These are phyloP conservation scores for Leccinum truebloodii DNA, from an alignment of 768 basidiomycete genomes.

Conservation along the genomic window DNA sequence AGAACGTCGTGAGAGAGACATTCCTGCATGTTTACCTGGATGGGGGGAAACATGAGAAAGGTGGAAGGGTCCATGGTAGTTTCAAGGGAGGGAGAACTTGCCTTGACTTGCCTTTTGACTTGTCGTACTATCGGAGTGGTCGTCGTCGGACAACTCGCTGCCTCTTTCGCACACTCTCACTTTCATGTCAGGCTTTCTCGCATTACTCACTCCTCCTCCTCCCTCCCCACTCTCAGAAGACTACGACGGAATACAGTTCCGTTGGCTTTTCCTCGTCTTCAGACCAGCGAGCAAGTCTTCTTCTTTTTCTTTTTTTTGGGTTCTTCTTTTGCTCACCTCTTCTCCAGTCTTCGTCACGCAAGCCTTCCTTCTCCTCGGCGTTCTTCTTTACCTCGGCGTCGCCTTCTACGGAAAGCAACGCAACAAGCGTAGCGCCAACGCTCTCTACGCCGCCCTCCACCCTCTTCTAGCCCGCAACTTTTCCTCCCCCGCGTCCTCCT, in stretches of 20 bases:
- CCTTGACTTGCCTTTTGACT: slow-evolving; percentile 19
- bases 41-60: slow-evolving; percentile 20
- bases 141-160: slow-evolving; percentile 3
- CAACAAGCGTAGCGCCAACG: slow-evolving; percentile 62
- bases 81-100: slow-evolving; percentile 1
- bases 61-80: slow-evolving; percentile 29
- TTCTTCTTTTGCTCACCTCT: background rate
- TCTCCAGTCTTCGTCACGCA: slow-evolving; percentile 66
- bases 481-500: slow-evolving; percentile 56
- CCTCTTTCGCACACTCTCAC: background rate
- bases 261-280: slow-evolving; percentile 77
- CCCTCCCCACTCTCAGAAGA: slow-evolving; percentile 35
- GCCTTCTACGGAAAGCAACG: slow-evolving; percentile 59
- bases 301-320: background rate
- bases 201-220: slow-evolving; percentile 14
- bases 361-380: slow-evolving; percentile 48
- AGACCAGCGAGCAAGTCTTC: slow-evolving; percentile 65
- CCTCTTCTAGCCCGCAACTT: slow-evolving; percentile 71
- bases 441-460: slow-evolving; percentile 64
- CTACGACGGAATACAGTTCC: slow-evolving; percentile 75
- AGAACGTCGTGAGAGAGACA: slow-evolving; percentile 7
- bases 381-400: slow-evolving; percentile 58
- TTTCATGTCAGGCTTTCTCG: slow-evolving; percentile 20
- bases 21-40: slow-evolving; percentile 35
- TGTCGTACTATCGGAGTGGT: slow-evolving; percentile 1